phyloP scores from a whole-genome alignment of 352 stramenopile species.

The Paralagenidium karlingii region DNA sequence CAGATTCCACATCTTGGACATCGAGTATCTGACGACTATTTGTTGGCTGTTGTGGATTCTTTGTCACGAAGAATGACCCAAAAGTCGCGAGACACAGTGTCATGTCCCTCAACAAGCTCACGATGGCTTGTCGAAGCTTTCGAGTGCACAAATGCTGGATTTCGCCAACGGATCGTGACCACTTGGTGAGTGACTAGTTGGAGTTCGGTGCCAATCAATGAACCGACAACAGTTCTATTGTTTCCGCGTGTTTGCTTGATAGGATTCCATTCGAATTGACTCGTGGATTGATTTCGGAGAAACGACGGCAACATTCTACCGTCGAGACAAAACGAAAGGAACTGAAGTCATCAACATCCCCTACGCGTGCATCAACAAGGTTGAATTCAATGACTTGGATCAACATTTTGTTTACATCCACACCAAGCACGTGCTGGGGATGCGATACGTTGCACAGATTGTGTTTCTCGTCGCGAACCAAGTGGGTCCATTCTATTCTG shows the following conservation, averaged over 20 bases:
- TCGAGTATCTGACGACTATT: too few species aligned
- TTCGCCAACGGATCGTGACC: conserved; percentile 6
- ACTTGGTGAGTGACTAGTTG: conserved; percentile 13
- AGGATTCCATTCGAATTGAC: conserved; percentile 29
- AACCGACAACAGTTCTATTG: too few species aligned
- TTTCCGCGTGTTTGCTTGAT: too few species aligned
- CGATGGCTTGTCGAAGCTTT: conserved; percentile 9
- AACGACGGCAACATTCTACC: conserved; percentile 36
- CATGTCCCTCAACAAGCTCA: conserved; percentile 14
- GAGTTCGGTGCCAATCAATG: too few species aligned
- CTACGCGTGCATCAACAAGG: conserved; percentile 21
- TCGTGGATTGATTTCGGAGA: conserved; percentile 38
- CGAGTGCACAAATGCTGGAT: conserved; percentile 19
- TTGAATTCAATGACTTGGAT: conserved; percentile 16
- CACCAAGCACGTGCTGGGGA: conserved; percentile 13
- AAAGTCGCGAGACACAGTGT: conserved; percentile 8
- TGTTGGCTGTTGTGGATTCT: too few species aligned
- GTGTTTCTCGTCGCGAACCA: conserved; percentile 9
- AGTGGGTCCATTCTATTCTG: too few species aligned
- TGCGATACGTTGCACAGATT: conserved; percentile 12
- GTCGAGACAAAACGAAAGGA: conserved; percentile 6
- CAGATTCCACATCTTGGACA: too few species aligned
- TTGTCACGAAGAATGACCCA: conserved; percentile 4
- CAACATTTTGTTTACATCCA: conserved; percentile 15
- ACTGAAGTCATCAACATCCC: conserved; percentile 42